These are phyloP conservation scores for Paracoccidioides lutzii DNA, from an alignment of 2,329 filamentous ascomycete species.

Conservation along the genomic window DNA sequence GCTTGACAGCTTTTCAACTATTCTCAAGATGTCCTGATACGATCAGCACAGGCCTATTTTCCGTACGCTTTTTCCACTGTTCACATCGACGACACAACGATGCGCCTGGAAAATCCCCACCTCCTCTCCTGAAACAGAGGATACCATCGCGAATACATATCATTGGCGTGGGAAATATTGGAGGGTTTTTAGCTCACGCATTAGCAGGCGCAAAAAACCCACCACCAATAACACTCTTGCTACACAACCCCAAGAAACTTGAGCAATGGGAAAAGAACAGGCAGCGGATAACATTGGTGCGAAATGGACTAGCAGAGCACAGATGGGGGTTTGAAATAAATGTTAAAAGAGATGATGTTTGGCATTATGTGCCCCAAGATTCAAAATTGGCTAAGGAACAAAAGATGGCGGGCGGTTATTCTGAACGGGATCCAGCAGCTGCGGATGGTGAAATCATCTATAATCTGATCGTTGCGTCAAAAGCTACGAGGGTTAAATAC, in stretches of 20 bases:
- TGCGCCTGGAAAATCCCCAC: not conserved
- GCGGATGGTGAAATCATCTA: constrained; percentile 43
- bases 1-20: not conserved
- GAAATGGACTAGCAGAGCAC: constrained; percentile 29
- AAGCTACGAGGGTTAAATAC: constrained; percentile 54
- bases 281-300: constrained; percentile 23
- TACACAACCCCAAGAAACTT: constrained; percentile 43
- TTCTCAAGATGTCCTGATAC: not conserved
- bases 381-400: constrained; percentile 7
- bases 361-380: constrained; percentile 13
- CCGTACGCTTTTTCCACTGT: not conserved
- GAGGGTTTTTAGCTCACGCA: constrained; percentile 62
- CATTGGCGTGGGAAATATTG: constrained; percentile 69
- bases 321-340: constrained; percentile 34
- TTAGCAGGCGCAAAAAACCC: constrained; percentile 48
- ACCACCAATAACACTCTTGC: constrained; percentile 68
- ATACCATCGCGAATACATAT: constrained; percentile 49
- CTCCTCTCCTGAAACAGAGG: not conserved
- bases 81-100: not conserved
- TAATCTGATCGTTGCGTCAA: constrained; percentile 68
- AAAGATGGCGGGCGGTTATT: not conserved
- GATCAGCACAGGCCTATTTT: not conserved
- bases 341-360: constrained; percentile 22
- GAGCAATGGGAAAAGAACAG: constrained; percentile 22
- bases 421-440: not conserved